A percentile compares a stretch with the other conserved stretches of the same genome.
Conservation (phyloP, 176 grass and related monocot genomes). For the Carex cristatella region DNA sequence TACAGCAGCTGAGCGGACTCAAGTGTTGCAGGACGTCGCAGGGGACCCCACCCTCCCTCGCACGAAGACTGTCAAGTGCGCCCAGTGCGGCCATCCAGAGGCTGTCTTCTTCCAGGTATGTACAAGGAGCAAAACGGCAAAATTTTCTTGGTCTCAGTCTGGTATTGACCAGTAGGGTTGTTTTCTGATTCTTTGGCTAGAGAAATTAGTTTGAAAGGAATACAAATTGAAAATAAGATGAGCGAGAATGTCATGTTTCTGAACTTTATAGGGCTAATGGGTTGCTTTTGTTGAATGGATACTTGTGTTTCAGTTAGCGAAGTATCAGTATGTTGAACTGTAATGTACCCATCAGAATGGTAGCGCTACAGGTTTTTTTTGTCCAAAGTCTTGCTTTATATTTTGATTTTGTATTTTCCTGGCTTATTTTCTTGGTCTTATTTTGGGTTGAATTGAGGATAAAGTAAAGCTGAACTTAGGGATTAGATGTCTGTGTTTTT, state of each 20-base stretch:
- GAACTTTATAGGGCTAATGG: neutral
- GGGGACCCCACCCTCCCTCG: slow-evolving; percentile 79
- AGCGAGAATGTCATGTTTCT: neutral
- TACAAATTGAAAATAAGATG: neutral
- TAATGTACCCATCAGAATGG: neutral
- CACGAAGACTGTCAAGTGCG: slow-evolving; percentile 54
- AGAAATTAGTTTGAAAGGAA: neutral
- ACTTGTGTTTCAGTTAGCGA: neutral
- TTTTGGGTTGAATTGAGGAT: neutral
- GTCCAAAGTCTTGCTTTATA: neutral
- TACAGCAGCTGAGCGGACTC: slow-evolving; percentile 64
- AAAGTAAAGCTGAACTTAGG: neutral
- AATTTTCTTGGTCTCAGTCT: neutral
- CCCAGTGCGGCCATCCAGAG: slow-evolving; percentile 56
- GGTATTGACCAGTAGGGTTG: neutral
- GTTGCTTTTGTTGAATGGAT: neutral
- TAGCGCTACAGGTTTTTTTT: neutral
- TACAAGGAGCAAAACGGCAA: neutral
- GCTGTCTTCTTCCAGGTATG: slow-evolving; percentile 87
- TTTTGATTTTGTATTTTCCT: too few relatives aligned
- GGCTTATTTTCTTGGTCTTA: neutral
- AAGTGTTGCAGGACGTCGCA: slow-evolving; percentile 78
- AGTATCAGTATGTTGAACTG: neutral
- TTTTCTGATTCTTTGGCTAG: slow-evolving; percentile 1
- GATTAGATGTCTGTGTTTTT: neutral